A percentile compares a stretch with the other conserved stretches of the same genome.
These are phyloP conservation scores for Cladosporium sp. DNA, from an alignment of 2,329 filamentous ascomycete genomes.

Conservation along the genomic window DNA sequence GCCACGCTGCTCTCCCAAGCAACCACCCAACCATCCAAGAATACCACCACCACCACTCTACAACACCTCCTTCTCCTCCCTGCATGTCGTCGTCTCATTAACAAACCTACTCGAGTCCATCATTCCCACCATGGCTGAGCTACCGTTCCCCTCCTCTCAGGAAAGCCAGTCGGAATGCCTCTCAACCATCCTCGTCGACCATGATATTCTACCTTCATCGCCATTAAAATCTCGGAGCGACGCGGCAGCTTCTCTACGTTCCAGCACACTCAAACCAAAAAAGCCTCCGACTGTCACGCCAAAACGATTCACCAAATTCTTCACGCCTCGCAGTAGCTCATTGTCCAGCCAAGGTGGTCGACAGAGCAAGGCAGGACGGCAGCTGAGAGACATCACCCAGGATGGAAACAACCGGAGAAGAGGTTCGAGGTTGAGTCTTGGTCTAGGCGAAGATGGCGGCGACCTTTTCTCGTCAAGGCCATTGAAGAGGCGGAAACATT, in stretches of 20 bases:
- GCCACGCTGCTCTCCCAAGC: conserved; percentile 13
- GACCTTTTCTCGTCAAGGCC: conserved; percentile 33
- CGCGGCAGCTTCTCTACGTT: conserved; percentile 5
- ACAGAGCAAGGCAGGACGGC: conserved; percentile 45
- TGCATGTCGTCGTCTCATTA: conserved; percentile 2
- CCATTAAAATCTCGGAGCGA: conserved; percentile 26
- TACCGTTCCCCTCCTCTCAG: conserved; percentile 35
- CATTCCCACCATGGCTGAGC: conserved; percentile 31
- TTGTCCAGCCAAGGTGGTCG: conserved; percentile 31
- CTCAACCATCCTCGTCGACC: conserved; percentile 28
- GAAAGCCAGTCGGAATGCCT: conserved; percentile 38
- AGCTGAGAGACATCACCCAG: conserved; percentile 53
- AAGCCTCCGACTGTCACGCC: conserved; percentile 54
- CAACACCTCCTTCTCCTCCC: not conserved
- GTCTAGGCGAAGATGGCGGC: conserved; percentile 23
- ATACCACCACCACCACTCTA: not conserved
- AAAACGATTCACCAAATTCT: conserved; percentile 55
- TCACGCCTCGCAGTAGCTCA: conserved; percentile 47
- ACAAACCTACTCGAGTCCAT: not conserved
- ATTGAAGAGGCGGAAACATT: conserved; percentile 34
- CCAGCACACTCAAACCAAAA: conserved; percentile 43
- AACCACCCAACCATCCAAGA: conserved; percentile 1
- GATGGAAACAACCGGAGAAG: conserved; percentile 45
- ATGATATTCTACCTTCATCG: conserved; percentile 39
- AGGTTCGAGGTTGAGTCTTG: not conserved